Conservation (phyloP, 257 asterid genomes). For the Forsythia viridissima region DNA sequence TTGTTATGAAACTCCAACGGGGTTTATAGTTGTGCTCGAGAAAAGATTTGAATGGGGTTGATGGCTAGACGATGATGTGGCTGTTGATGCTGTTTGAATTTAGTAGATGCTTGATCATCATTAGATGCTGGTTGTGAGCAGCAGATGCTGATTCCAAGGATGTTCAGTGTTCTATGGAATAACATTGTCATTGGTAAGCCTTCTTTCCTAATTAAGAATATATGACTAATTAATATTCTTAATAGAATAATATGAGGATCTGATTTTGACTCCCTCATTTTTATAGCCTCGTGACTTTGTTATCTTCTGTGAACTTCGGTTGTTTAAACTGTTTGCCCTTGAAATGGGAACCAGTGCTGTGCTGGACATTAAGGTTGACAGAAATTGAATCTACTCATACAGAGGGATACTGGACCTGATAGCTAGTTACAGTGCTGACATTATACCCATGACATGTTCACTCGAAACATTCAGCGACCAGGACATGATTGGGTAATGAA, state of each 20-base stretch:
- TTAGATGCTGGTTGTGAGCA: constrained; percentile 23
- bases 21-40: constrained; percentile 29
- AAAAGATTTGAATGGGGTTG: constrained; percentile 26
- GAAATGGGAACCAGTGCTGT: constrained; percentile 15
- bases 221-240: not conserved
- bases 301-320: not conserved
- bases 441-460: not conserved
- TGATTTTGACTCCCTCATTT: not conserved
- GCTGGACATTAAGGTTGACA: constrained; percentile 12
- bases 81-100: constrained; percentile 27
- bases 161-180: constrained; percentile 3
- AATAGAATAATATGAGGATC: not conserved
- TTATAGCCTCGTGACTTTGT: not conserved
- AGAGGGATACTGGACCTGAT: constrained; percentile 4
- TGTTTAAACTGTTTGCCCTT: not conserved
- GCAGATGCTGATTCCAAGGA: constrained; percentile 6
- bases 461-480: not conserved
- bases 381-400: not conserved
- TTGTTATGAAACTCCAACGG: constrained; percentile 17
- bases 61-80: constrained; percentile 27
- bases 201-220: not conserved
- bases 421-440: not conserved
- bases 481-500: not conserved
- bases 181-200: constrained; percentile 19
- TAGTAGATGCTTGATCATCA: constrained; percentile 22